Conservation (phyloP, 78 protist genomes). For the Monocercomonoides exilis region DNA sequence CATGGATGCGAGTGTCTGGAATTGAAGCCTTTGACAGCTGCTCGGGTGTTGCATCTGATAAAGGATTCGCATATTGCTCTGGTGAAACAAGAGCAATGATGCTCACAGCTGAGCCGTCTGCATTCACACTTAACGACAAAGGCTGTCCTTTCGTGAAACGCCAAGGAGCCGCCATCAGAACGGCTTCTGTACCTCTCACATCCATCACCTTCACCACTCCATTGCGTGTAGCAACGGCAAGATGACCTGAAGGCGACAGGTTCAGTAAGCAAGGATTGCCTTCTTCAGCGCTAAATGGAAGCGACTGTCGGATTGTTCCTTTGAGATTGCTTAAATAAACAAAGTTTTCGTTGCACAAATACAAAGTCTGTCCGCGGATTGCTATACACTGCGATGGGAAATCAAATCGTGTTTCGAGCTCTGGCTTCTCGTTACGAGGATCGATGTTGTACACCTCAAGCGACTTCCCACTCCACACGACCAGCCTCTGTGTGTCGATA, state of each 20-base stretch:
- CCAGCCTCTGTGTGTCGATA: neutral
- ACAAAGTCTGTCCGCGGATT: neutral
- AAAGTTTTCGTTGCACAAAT: neutral
- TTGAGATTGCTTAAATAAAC: neutral
- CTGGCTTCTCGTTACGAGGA: neutral
- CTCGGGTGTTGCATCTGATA: neutral
- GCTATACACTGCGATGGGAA: neutral
- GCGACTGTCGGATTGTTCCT: neutral
- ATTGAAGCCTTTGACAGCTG: neutral
- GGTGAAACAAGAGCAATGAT: neutral
- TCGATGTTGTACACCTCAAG: neutral
- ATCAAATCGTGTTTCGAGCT: neutral
- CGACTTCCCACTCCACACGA: neutral
- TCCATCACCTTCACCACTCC: conserved; percentile 5
- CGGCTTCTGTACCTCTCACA: neutral
- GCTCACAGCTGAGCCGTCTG: neutral
- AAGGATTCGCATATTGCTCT: no score
- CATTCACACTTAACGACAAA: neutral
- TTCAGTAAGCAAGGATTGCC: neutral
- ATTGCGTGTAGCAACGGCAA: neutral
- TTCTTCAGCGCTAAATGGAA: neutral
- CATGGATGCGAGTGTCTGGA: conserved; percentile 12
- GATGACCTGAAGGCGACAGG: neutral
- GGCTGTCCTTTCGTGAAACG: neutral
- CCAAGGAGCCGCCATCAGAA: neutral